phyloP scores from a whole-genome alignment of 2,329 filamentous ascomycete species.

The Ophiocordyceps unilateralis region DNA sequence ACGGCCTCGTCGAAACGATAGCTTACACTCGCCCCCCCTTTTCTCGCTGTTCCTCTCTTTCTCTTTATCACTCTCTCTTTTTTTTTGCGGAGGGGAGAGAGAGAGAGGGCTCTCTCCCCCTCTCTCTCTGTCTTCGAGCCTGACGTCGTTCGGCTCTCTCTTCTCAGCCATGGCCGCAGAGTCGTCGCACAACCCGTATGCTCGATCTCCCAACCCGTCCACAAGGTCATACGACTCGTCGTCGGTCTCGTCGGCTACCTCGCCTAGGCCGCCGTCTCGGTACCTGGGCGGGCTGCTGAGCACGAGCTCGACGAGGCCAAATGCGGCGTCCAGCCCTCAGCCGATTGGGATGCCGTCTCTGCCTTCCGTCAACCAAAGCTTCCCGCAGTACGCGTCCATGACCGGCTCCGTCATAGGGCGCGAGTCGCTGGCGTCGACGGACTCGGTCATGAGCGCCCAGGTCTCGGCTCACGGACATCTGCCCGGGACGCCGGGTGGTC shows the following conservation, averaged over 20 bases:
- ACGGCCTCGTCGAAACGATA: not conserved
- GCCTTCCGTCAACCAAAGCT: conserved; percentile 27
- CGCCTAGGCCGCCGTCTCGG: conserved; percentile 35
- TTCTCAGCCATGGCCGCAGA: conserved; percentile 29
- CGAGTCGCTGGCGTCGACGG: conserved; percentile 41
- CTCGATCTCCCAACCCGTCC: conserved; percentile 44
- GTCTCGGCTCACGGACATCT: conserved; percentile 19
- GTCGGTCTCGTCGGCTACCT: conserved; percentile 43
- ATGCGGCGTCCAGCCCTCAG: conserved; percentile 30
- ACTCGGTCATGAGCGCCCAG: conserved; percentile 38
- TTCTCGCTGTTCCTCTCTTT: not conserved
- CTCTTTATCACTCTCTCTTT: not conserved
- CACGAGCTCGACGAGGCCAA: conserved; percentile 27
- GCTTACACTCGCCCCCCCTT: not conserved
- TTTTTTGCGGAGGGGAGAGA: too few relatives aligned
- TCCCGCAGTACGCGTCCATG: conserved; percentile 36
- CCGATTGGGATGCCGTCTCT: conserved; percentile 35
- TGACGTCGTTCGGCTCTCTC: not conserved
- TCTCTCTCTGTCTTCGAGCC: not conserved
- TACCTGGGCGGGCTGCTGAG: conserved; percentile 35
- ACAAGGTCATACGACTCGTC: conserved; percentile 47
- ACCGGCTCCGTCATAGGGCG: conserved; percentile 34
- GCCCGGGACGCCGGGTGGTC: conserved; percentile 25
- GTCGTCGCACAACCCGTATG: conserved; percentile 35
- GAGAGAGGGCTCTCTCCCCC: not conserved